Evolutionary conservation across 2,329 filamentous ascomycete genomes (phyloP).

Genomic region (Drechmeria coniospora): DNA sequence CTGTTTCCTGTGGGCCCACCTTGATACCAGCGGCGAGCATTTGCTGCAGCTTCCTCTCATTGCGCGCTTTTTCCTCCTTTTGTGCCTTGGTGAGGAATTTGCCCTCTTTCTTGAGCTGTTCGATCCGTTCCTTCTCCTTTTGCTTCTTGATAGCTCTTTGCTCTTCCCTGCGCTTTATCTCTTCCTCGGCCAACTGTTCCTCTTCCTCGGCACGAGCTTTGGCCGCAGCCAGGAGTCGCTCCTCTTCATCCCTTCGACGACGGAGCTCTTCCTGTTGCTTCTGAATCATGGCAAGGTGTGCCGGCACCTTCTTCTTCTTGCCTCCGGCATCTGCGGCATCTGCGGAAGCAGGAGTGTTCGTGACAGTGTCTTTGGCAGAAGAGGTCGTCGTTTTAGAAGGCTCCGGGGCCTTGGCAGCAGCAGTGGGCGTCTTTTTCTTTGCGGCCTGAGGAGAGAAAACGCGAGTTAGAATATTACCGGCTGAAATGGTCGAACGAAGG

Average conservation of each 20-base stretch:
- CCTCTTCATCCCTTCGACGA: constrained; percentile 50
- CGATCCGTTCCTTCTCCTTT: constrained; percentile 72
- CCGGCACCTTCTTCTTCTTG: constrained; percentile 81
- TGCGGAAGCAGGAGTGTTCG: constrained; percentile 17
- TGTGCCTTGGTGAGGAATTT: constrained; percentile 79
- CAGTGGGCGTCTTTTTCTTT: constrained; percentile 62
- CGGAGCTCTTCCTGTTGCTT: constrained; percentile 71
- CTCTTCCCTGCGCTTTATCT: constrained; percentile 54
- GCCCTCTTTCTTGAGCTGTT: constrained; percentile 76
- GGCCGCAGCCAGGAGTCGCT: constrained; percentile 44
- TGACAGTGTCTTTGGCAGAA: constrained; percentile 33
- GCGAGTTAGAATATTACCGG: constrained; percentile 4
- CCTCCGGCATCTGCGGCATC: constrained; percentile 34
- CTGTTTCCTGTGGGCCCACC: constrained; percentile 43
- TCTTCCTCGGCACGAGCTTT: constrained; percentile 50
- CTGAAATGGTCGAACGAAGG: background rate
- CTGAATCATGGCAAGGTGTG: constrained; percentile 57
- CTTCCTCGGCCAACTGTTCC: constrained; percentile 49
- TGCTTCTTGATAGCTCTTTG: constrained; percentile 67
- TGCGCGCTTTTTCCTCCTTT: constrained; percentile 64
- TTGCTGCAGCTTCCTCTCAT: constrained; percentile 68
- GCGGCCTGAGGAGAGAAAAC: constrained; percentile 36
- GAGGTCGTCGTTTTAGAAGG: constrained; percentile 17
- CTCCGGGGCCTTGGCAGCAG: constrained; percentile 14
- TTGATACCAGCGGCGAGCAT: constrained; percentile 68